These are phyloP conservation scores for Podospora comata DNA, from an alignment of 495 filamentous ascomycete species.

Conservation along the genomic window DNA sequence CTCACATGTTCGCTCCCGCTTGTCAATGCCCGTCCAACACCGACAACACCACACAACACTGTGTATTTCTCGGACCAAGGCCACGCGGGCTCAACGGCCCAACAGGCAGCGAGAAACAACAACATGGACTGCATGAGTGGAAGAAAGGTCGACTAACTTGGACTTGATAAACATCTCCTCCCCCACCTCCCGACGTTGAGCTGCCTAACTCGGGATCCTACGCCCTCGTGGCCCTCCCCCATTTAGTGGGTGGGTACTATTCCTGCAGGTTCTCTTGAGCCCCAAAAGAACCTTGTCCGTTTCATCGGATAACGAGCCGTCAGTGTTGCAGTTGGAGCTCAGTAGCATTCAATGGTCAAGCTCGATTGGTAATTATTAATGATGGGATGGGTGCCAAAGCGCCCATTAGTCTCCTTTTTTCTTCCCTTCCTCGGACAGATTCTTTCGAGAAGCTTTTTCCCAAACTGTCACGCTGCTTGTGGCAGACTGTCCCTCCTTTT, in stretches of 20 bases:
- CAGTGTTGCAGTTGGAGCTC: not conserved
- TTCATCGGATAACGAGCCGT: slow-evolving; percentile 12
- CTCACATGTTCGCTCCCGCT: too few relatives aligned
- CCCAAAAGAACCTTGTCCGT: not conserved
- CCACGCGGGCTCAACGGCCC: not conserved
- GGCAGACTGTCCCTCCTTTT: not conserved
- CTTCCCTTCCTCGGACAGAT: not conserved
- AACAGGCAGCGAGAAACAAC: not conserved
- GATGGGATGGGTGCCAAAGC: slow-evolving; percentile 10
- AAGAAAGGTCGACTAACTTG: not conserved
- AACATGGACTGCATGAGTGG: not conserved
- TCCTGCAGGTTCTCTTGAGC: not conserved
- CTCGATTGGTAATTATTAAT: slow-evolving; percentile 19
- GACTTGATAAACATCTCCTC: not conserved
- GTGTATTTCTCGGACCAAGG: not conserved
- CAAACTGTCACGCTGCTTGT: not conserved
- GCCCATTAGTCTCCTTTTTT: not conserved
- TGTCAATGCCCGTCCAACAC: too few relatives aligned
- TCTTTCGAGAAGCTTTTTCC: not conserved
- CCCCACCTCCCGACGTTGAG: not conserved
- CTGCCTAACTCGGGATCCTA: not conserved
- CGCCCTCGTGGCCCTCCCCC: not conserved
- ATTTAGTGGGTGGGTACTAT: slow-evolving; percentile 4
- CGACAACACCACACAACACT: not conserved
- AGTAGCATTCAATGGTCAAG: not conserved